Evolutionary conservation across 306 rosid genomes (phyloP), one percentile per base, ranked within the genome.

Genomic region (Elaeagnus macrophylla): DNA sequence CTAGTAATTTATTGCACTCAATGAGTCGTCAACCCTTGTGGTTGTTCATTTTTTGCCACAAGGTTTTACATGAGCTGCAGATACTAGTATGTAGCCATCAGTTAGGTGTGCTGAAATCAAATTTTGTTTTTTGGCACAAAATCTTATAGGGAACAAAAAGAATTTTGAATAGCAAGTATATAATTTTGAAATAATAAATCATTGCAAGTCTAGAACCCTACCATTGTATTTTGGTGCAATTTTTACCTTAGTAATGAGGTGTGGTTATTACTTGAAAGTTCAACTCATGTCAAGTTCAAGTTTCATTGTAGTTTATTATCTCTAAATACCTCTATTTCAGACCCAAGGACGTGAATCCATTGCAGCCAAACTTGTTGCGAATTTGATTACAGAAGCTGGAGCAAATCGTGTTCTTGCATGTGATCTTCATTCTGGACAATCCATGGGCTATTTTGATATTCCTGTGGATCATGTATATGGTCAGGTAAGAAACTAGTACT

Each of bases 281-380:
- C 20, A n/a, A 17, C 32, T 12, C n/a, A 32, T 52, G 56, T 68
- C 43, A 9, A 42, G 58, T 53, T 64, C 52, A 36, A 44, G 32
- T 62, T 50, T 53, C n/a, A 57, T 64, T 38, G 32, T 5, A 65
- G 37, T 39, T 39, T 46, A 52, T 36, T 48, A 51, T 71, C 43
- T 63, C 41, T 8, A 36, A 56, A 37, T 40, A 12, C 4, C 44
- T 8, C 51, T 58, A 39, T 80, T 66, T 64, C 89, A 93, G 96
- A 82, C 89, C 56, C 96, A 87, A 78, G 99, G 96, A 50, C 99
- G 96, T 62, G 96, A 93, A 77, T 93, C 99, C n/a, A 93, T 93
- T 73, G 96, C 99, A 10, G 99, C 99, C 66, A 93, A 93, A 75
- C 99, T 93, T 68, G 96, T 93, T 45, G 99, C 99, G 61, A 93